Base-by-base conservation (phyloP, 768 basidiomycete genomes). In the Scleroderma citrinum region DNA sequence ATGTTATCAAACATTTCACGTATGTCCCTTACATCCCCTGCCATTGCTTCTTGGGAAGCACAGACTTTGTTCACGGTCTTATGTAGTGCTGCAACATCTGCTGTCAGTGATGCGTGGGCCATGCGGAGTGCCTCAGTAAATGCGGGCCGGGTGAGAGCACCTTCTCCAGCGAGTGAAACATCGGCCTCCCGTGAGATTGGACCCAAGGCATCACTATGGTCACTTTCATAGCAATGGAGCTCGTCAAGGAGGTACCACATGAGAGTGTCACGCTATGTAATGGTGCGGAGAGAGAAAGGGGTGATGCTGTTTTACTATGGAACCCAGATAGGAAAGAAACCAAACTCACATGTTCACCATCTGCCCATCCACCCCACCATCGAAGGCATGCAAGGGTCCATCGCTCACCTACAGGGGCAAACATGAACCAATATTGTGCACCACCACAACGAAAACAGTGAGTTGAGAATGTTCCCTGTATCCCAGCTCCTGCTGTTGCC, bases 261-360 rank as follows among this genome's bases (percentile, higher is more conserved):
- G 7, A 45, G 47, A 10, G 47, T 48, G 45, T 58, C 29, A 23
- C 24, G 13, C 44, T 49, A 32, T 10, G n/a, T n/a, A n/a, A n/a
- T n/a, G n/a, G n/a, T n/a, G n/a, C n/a, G 14, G 32, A 7, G 23
- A 29, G 7, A 5, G 19, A 29, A 11, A 19, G 23, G 8, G 21
- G 21, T 6, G 20, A 20, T 21, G 21, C 14, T 23, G 24, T 34
- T 24, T 14, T 20, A 4, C 21, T 17, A 16, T 30, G 12, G n/a
- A 23, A 29, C 23, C 11, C 26, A 46, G 32, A 48, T 19, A 14
- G 24, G 23, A 14, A 43, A 7, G 14, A 0, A n/a, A n/a, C 13
- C n/a, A n/a, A n/a, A 58, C 65, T 32, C 38, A 71, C 71, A 44
- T 68, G 61, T 48, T 74, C 70, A 0, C 63, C 59, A 23, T 56